Percentiles rank a stretch among this genome's conserved stretches.
phyloP scores from a whole-genome alignment of 2,329 filamentous ascomycete species.

The Aspergillus neotritici region DNA sequence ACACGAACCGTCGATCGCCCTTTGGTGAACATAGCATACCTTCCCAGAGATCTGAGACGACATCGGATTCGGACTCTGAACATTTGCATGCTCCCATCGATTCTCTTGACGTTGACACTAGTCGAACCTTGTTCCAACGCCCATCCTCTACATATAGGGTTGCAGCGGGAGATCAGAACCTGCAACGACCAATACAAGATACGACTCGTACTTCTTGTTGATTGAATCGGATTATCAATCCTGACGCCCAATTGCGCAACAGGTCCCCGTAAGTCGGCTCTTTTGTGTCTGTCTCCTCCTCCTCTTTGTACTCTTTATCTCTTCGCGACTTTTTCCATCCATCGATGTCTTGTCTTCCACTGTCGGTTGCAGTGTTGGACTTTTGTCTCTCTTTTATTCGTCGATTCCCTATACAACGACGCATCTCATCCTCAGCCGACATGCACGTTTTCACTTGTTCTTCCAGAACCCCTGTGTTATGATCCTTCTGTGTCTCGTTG shows the following conservation, averaged over 20 bases:
- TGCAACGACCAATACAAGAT: conserved; percentile 18
- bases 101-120: background rate
- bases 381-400: too few relatives aligned
- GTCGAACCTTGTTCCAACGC: conserved; percentile 5
- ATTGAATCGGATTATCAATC: conserved; percentile 1
- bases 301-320: background rate
- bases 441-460: too few relatives aligned
- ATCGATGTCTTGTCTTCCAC: background rate
- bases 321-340: background rate
- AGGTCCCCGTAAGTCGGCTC: conserved; percentile 19
- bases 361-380: too few relatives aligned
- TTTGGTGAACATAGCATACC: too few relatives aligned
- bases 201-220: conserved; percentile 7
- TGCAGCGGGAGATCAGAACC: conserved; percentile 11
- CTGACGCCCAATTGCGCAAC: conserved; percentile 6
- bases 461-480: too few relatives aligned
- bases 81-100: too few relatives aligned
- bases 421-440: too few relatives aligned
- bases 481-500: too few relatives aligned
- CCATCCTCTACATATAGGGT: conserved; percentile 12
- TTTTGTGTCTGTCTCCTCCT: conserved; percentile 5
- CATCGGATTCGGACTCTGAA: too few relatives aligned
- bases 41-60: too few relatives aligned
- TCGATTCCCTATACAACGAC: too few relatives aligned
- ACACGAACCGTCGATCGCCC: too few relatives aligned